Conservation (phyloP, 495 filamentous ascomycete genomes). For the Platismatia glauca region DNA sequence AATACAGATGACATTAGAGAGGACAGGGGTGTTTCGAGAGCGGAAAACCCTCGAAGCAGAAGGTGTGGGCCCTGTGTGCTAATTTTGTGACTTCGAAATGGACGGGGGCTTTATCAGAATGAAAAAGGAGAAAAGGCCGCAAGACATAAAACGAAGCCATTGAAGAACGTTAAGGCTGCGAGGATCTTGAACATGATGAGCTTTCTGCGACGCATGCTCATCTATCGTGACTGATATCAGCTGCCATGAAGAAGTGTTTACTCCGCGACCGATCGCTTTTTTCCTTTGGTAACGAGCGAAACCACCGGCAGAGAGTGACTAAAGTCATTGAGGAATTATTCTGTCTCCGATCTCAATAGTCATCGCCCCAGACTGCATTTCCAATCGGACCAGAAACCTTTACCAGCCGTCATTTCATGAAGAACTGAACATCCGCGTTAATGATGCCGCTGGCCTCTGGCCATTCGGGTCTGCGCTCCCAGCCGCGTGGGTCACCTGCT, state of each 20-base stretch:
- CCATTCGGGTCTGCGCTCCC: background rate
- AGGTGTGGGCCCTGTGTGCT: background rate
- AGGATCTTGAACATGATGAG: background rate
- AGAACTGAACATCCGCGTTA: constrained; percentile 14
- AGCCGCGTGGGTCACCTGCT: constrained; percentile 16
- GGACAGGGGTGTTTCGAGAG: background rate
- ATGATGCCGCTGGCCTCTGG: constrained; percentile 1
- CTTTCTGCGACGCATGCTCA: background rate
- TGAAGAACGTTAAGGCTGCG: background rate
- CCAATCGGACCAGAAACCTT: background rate
- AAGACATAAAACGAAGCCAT: background rate
- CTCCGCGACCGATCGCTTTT: background rate
- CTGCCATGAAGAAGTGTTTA: background rate
- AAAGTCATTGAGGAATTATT: background rate
- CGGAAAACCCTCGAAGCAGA: background rate
- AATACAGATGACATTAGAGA: no score
- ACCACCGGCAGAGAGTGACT: background rate
- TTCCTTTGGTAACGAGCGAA: background rate
- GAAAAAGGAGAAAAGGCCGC: background rate
- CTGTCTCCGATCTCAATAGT: background rate
- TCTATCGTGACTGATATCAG: background rate
- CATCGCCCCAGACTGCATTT: background rate
- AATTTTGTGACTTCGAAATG: background rate
- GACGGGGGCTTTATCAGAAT: no score
- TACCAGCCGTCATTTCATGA: background rate